Percentiles rank a stretch among this genome's conserved stretches.
phyloP scores from a whole-genome alignment of 306 rosid genomes.

The Oxytropis ochrocephala region DNA sequence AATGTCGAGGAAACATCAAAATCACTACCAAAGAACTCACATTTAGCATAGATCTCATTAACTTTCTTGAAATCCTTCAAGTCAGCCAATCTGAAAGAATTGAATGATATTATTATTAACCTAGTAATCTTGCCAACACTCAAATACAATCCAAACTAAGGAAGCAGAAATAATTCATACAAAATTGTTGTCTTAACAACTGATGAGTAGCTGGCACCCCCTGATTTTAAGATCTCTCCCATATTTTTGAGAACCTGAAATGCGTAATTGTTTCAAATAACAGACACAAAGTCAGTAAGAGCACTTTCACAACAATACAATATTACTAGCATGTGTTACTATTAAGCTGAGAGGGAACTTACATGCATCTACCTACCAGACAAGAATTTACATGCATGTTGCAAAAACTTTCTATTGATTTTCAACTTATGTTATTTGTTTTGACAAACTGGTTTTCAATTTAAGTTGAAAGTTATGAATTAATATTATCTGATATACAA shows the following conservation, averaged over 20 bases:
- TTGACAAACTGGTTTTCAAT: background rate
- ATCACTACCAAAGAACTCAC: constrained; percentile 48
- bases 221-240: constrained; percentile 86
- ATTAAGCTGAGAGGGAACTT: background rate
- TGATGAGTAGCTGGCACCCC: constrained; percentile 70
- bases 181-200: constrained; percentile 94
- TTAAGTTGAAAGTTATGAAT: background rate
- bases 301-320: background rate
- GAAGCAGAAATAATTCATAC: constrained; percentile 35
- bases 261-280: constrained; percentile 2
- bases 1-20: constrained; percentile 6
- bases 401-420: background rate
- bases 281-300: background rate
- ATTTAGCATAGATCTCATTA: constrained; percentile 90
- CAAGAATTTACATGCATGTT: background rate
- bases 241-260: constrained; percentile 76
- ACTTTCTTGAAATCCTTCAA: constrained; percentile 94
- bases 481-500: background rate
- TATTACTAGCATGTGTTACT: background rate
- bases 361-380: background rate
- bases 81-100: constrained; percentile 83
- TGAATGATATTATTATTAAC: background rate
- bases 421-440: too few species aligned
- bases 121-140: background rate
- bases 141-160: background rate